Evolutionary conservation across 2,329 filamentous ascomycete genomes (phyloP), one percentile per base, ranked within the genome.

Genomic region (Colletotrichum limetticola): DNA sequence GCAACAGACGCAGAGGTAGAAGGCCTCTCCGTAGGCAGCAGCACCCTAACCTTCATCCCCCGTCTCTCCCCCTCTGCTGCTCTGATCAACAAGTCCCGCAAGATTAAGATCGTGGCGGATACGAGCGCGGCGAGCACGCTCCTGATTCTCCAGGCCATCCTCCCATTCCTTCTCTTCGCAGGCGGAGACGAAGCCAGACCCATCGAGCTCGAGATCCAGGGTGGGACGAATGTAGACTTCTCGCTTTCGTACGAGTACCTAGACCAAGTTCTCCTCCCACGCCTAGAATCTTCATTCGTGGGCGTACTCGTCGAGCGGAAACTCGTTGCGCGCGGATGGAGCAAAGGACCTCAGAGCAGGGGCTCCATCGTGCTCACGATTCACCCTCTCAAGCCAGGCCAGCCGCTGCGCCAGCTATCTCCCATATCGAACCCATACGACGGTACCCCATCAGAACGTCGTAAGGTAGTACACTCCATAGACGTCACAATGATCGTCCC

Each of bases 181-280:
- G 82, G 61, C 84, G n/a, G 83, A 84, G 78, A 74, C n/a, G 79
- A 76, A 7, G 82, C 37, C 3, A 19, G 8, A 1, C 66, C 71
- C 19, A 81, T 91, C 26, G 83, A 84, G 35, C 75, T 91, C 5
- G 83, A 85, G 22, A 86, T 92, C 7, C 83, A 85, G 1, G 90
- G 90, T 5, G 90, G 90, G 19, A 91, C 90, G 1, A 91, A 92
- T 74, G 86, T 89, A 2, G 82, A 84, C 11, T 90, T 85, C 76
- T 90, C 89, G 0, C 83, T 85, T 1, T 89, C 86, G n/a, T 91
- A 85, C 71, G 90, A 92, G 76, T 92, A 92, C 76, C 80, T 91
- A 4, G 88, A 91, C 76, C 90, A 91, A 76, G 87, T 92, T 0
- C 82, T 92, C 1, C 80, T 91, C 37, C 90, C 90, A 3, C 82